Percentiles rank a stretch among this genome's conserved stretches.
These are phyloP conservation scores for Hordeum marinum DNA, from an alignment of 176 grass and related monocot genomes.

Conservation along the genomic window DNA sequence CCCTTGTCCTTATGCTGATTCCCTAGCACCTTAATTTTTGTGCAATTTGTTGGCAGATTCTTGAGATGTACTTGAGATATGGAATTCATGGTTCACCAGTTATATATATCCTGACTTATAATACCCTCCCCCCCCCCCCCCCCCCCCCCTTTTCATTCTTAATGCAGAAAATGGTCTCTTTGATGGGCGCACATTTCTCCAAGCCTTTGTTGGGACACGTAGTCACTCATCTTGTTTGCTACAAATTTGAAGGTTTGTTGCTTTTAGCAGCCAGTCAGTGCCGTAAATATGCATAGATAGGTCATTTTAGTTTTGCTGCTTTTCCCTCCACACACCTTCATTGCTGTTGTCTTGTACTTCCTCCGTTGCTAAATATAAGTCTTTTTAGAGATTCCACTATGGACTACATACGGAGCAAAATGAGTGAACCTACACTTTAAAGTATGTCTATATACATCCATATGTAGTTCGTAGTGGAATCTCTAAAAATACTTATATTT, in stretches of 20 bases:
- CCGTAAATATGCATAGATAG: neutral
- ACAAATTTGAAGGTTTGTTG: slow-evolving; percentile 78
- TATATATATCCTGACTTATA: neutral
- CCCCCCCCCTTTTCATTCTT: neutral
- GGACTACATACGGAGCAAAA: no score
- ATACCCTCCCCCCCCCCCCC: neutral
- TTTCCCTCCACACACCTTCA: neutral
- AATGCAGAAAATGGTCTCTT: slow-evolving; percentile 80
- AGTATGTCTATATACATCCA: no score
- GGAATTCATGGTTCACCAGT: neutral
- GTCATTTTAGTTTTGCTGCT: neutral
- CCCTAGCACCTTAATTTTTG: neutral
- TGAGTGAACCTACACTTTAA: no score
- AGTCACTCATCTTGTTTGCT: slow-evolving; percentile 90
- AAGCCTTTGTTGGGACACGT: slow-evolving; percentile 62
- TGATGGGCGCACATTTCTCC: slow-evolving; percentile 89
- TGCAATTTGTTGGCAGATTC: neutral
- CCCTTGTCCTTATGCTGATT: neutral
- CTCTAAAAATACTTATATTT: no score
- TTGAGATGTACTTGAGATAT: neutral
- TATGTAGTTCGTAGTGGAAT: no score
- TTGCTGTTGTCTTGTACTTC: neutral
- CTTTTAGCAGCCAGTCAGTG: neutral
- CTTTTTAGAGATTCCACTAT: no score
- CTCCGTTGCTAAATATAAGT: no score